phyloP scores from a whole-genome alignment of 331 rosid species.

The Cydonia oblonga region DNA sequence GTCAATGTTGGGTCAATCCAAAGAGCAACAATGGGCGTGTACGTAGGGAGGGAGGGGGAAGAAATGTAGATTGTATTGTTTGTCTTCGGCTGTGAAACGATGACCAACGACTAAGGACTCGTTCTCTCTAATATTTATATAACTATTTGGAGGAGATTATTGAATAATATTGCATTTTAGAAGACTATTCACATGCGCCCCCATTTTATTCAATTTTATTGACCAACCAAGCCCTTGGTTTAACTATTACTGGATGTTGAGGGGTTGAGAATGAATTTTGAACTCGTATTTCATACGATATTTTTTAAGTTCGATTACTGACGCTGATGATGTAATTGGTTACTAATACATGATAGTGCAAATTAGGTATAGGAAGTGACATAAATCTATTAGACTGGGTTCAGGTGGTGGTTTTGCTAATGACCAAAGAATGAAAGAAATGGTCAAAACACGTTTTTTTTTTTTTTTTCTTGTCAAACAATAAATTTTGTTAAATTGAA shows the following conservation, averaged over 20 bases:
- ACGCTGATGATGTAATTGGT: fast-evolving
- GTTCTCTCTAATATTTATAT: not conserved
- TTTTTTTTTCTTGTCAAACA: too few species aligned
- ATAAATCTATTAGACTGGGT: too few species aligned
- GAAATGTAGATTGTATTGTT: not conserved
- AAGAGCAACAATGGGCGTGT: not conserved
- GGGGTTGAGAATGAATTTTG: too few species aligned
- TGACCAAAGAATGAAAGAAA: too few species aligned
- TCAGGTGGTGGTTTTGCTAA: too few species aligned
- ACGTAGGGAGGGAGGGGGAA: not conserved
- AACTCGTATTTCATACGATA: too few species aligned
- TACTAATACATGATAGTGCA: not conserved
- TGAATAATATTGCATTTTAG: not conserved
- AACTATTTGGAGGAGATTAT: not conserved
- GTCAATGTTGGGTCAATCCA: slow-evolving; percentile 8
- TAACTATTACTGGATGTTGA: too few species aligned
- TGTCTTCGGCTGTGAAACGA: slow-evolving; percentile 18
- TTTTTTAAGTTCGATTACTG: fast-evolving
- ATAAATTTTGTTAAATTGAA: too few species aligned
- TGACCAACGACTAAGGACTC: slow-evolving; percentile 14
- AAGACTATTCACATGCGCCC: not conserved
- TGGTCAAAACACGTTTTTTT: too few species aligned
- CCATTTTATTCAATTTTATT: not conserved
- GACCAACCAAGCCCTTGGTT: not conserved
- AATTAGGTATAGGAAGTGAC: not conserved